Evolutionary conservation across 768 basidiomycete genomes (phyloP).

Genomic region (Leccinum boreale): DNA sequence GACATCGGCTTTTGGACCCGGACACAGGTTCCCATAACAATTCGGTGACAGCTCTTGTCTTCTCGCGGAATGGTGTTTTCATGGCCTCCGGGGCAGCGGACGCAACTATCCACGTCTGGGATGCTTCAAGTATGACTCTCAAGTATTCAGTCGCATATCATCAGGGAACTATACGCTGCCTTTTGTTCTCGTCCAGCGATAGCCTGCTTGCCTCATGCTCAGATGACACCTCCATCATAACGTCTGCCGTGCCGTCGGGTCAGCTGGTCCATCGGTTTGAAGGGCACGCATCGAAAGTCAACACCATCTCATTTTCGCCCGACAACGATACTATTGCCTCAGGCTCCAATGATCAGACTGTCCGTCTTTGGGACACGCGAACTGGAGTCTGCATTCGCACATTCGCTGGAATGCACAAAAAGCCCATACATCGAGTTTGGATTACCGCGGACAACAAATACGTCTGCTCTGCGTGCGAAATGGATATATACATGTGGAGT

Average conservation of each 20-base stretch:
- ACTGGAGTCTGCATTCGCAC: conserved; percentile 18
- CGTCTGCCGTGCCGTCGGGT: conserved; percentile 13
- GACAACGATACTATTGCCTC: conserved; percentile 18
- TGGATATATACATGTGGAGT: conserved; percentile 14
- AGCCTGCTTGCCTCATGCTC: conserved; percentile 15
- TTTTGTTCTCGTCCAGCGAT: conserved; percentile 20
- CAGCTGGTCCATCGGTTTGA: conserved; percentile 5
- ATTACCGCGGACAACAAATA: conserved; percentile 15
- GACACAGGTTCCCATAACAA: neutral
- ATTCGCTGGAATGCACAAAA: conserved; percentile 12
- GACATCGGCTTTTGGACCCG: conserved; percentile 8
- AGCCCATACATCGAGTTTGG: conserved; percentile 15
- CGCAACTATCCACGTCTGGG: conserved; percentile 17
- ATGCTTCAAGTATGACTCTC: conserved; percentile 1
- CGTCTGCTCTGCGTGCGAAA: conserved; percentile 13
- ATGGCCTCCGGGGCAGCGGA: conserved; percentile 17
- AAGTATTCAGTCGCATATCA: conserved; percentile 15
- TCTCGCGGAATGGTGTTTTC: conserved; percentile 7
- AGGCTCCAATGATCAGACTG: conserved; percentile 17
- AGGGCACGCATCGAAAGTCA: conserved; percentile 19
- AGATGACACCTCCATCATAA: conserved; percentile 9
- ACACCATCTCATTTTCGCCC: conserved; percentile 20
- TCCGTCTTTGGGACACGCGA: conserved; percentile 24
- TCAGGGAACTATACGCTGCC: conserved; percentile 9
- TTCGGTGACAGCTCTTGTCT: conserved; percentile 9